A percentile compares a stretch with the other conserved stretches of the same genome.
phyloP scores from a whole-genome alignment of 2,329 filamentous ascomycete genomes.

The Neopestalotiopsis clavispora region DNA sequence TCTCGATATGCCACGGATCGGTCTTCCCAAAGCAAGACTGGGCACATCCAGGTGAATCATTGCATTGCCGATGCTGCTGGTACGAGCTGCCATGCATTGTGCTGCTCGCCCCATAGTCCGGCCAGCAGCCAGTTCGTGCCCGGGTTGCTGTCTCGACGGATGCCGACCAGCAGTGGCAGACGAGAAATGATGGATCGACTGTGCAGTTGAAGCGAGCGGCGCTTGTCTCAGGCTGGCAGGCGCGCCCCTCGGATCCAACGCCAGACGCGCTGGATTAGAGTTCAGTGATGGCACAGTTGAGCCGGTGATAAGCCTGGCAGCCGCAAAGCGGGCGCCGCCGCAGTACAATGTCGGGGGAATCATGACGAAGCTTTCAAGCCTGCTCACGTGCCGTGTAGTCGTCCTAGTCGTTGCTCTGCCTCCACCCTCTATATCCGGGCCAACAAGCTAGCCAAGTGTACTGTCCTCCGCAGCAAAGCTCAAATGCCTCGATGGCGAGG shows the following conservation, averaged over 20 bases:
- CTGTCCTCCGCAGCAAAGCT: no score
- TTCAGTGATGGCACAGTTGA: slow-evolving; percentile 6
- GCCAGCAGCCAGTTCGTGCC: background rate
- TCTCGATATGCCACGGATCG: background rate
- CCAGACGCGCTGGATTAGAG: background rate
- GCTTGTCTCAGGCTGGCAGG: slow-evolving; percentile 8
- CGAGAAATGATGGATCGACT: background rate
- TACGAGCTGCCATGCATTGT: background rate
- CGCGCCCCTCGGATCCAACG: background rate
- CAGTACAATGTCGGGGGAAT: background rate
- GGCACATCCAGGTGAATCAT: background rate
- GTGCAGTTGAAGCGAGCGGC: background rate
- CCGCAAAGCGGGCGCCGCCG: background rate
- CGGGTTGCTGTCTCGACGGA: background rate
- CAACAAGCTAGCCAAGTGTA: no score
- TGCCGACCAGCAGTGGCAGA: background rate
- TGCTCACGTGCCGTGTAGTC: slow-evolving; percentile 23
- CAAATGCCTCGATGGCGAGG: no score
- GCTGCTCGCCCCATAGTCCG: background rate
- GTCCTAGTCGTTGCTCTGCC: slow-evolving; percentile 19
- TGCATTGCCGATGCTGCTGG: background rate
- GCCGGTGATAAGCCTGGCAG: background rate
- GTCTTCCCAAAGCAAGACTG: background rate
- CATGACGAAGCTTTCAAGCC: slow-evolving; percentile 3
- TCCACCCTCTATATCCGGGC: background rate